phyloP scores from a whole-genome alignment of 2,329 filamentous ascomycete genomes.

The Pestalotiopsis sp. region DNA sequence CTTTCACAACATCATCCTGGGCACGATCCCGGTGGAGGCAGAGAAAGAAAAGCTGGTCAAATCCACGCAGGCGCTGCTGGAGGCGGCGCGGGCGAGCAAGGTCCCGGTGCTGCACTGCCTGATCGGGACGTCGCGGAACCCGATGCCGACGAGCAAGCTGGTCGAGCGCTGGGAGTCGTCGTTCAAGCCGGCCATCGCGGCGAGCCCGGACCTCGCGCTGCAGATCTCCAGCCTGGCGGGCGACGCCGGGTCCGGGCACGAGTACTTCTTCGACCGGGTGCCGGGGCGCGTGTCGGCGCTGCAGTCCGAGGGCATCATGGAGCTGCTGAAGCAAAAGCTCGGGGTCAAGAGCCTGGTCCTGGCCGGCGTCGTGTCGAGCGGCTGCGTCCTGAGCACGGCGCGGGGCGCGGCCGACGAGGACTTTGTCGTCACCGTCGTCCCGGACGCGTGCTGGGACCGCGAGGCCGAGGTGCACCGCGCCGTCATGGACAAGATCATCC shows the following conservation, averaged over 20 bases:
- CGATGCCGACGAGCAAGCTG: conserved; percentile 14
- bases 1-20: conserved; percentile 15
- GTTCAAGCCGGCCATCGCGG: conserved; percentile 14
- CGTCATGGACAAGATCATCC: conserved; percentile 3
- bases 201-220: conserved; percentile 11
- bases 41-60: conserved; percentile 12
- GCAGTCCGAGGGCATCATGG: conserved; percentile 9
- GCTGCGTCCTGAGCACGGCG: conserved; percentile 16
- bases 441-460: conserved; percentile 18
- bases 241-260: background rate
- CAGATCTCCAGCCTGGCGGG: conserved; percentile 12
- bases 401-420: conserved; percentile 15
- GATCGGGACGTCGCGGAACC: conserved; percentile 8
- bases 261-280: conserved; percentile 8
- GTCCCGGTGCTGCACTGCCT: conserved; percentile 19
- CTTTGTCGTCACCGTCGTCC: conserved; percentile 19
- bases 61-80: conserved; percentile 13
- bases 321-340: conserved; percentile 13
- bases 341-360: conserved; percentile 15
- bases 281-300: conserved; percentile 15
- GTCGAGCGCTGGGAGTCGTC: conserved; percentile 11
- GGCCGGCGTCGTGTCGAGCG: conserved; percentile 15
- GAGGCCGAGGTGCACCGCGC: background rate
- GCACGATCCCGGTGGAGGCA: conserved; percentile 9
- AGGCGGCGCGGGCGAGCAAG: conserved; percentile 15